Conservation (phyloP, 1,139 yeast genomes). For the Zhuliangozyma blackwelliae region DNA sequence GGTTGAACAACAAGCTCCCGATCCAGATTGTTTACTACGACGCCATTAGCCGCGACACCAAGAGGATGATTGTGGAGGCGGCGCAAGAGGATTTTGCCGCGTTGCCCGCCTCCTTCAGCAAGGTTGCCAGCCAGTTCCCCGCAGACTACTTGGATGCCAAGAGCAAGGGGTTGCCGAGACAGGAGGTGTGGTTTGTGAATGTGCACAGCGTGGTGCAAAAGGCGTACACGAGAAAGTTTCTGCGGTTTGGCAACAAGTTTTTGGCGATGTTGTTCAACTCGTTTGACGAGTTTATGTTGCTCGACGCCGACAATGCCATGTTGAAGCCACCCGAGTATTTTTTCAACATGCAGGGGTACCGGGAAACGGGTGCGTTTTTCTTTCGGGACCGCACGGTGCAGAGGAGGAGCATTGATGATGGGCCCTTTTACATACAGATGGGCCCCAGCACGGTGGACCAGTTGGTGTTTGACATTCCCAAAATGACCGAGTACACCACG, state of each 20-base stretch:
- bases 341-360: slow-evolving; percentile 22
- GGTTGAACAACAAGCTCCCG: slow-evolving; percentile 42
- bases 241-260: slow-evolving; percentile 25
- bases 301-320: slow-evolving; percentile 30
- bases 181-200: slow-evolving; percentile 33
- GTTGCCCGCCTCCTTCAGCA: slow-evolving; percentile 20
- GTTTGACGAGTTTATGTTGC: slow-evolving; percentile 25
- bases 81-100: slow-evolving; percentile 21
- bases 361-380: slow-evolving; percentile 24
- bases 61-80: slow-evolving; percentile 19
- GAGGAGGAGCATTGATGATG: slow-evolving; percentile 23
- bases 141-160: slow-evolving; percentile 13
- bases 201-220: slow-evolving; percentile 21
- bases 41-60: slow-evolving; percentile 16
- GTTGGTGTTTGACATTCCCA: slow-evolving; percentile 26
- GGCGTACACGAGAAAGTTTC: slow-evolving; percentile 20
- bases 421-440: slow-evolving; percentile 21
- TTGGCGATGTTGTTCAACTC: slow-evolving; percentile 29
- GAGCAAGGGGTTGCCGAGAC: slow-evolving; percentile 25
- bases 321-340: slow-evolving; percentile 24
- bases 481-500: slow-evolving; percentile 18
- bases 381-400: slow-evolving; percentile 27
- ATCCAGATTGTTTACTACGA: slow-evolving; percentile 49
- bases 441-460: slow-evolving; percentile 26
- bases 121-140: slow-evolving; percentile 18